Conservation (phyloP, 805 yeast genomes). For the Ogataea sp. region DNA sequence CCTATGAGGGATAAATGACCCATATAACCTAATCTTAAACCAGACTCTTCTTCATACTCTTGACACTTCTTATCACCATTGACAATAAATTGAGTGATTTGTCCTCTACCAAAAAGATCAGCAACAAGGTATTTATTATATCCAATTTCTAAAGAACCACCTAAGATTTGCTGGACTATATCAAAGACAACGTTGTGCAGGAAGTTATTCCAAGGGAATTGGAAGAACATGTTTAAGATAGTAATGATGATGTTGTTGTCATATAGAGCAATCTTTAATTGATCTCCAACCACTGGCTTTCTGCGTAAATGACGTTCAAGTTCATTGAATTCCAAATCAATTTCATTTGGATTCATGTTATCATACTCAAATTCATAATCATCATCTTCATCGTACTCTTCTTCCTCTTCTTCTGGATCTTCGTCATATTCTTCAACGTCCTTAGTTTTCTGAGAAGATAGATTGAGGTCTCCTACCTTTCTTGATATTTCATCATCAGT, state of each 20-base stretch:
- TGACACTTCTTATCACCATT: slow-evolving; percentile 55
- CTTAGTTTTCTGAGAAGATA: slow-evolving; percentile 21
- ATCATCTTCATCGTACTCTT: slow-evolving; percentile 8
- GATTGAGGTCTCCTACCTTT: slow-evolving; percentile 23
- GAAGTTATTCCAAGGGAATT: slow-evolving; percentile 94
- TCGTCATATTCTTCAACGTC: slow-evolving; percentile 4
- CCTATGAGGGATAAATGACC: slow-evolving; percentile 94
- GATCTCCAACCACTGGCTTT: slow-evolving; percentile 78
- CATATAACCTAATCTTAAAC: slow-evolving; percentile 83
- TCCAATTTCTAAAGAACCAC: slow-evolving; percentile 79
- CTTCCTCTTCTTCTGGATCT: not conserved
- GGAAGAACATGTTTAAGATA: slow-evolving; percentile 68
- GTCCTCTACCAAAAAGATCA: slow-evolving; percentile 62
- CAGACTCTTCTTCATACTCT: slow-evolving; percentile 48
- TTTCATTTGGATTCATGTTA: slow-evolving; percentile 12
- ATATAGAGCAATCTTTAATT: slow-evolving; percentile 69
- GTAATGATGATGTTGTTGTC: slow-evolving; percentile 64
- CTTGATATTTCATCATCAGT: slow-evolving; percentile 26
- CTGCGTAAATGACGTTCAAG: slow-evolving; percentile 31
- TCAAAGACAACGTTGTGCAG: slow-evolving; percentile 97
- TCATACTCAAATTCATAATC: slow-evolving; percentile 27
- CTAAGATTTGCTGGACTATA: slow-evolving; percentile 87
- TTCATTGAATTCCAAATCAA: slow-evolving; percentile 12
- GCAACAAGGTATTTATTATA: slow-evolving; percentile 70
- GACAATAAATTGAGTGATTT: slow-evolving; percentile 49